Percentiles rank a stretch among this genome's conserved stretches.
phyloP scores from a whole-genome alignment of 225 moss, liverwort and hornwort genomes.

The Marchantia polymorpha region DNA sequence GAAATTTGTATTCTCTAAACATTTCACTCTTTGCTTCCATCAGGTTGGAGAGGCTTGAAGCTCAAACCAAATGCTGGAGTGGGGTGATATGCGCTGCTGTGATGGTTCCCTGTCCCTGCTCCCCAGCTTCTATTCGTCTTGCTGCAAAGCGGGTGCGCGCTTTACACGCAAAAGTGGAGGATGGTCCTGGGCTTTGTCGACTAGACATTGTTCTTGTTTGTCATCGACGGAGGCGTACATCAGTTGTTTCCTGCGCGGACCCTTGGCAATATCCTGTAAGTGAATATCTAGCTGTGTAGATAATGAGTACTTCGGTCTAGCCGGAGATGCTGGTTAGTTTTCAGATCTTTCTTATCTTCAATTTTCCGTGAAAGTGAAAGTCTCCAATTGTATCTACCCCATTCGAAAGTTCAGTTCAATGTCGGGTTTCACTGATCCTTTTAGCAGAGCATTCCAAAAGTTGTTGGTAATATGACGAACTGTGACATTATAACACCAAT shows the following conservation, averaged over 20 bases:
- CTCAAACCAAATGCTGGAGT: conserved; percentile 38
- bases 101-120: conserved; percentile 42
- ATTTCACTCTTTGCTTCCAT: neutral
- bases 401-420: neutral
- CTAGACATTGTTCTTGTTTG: conserved; percentile 37
- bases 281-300: neutral
- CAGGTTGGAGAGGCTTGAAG: conserved; percentile 42
- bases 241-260: conserved; percentile 17
- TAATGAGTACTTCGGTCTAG: neutral
- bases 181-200: conserved; percentile 31
- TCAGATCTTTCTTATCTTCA: too few relatives aligned
- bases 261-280: conserved; percentile 42
- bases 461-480: neutral
- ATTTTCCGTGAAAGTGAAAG: neutral
- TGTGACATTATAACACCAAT: neutral
- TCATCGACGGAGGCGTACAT: conserved; percentile 13
- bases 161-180: conserved; percentile 33
- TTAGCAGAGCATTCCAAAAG: neutral
- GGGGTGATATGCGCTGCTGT: conserved; percentile 43
- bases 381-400: neutral
- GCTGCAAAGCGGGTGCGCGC: conserved; percentile 20
- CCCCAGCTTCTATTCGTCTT: conserved; percentile 21
- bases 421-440: neutral
- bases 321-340: neutral
- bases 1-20: neutral